Conservation (phyloP, 306 rosid species). For the Corylus americana region DNA sequence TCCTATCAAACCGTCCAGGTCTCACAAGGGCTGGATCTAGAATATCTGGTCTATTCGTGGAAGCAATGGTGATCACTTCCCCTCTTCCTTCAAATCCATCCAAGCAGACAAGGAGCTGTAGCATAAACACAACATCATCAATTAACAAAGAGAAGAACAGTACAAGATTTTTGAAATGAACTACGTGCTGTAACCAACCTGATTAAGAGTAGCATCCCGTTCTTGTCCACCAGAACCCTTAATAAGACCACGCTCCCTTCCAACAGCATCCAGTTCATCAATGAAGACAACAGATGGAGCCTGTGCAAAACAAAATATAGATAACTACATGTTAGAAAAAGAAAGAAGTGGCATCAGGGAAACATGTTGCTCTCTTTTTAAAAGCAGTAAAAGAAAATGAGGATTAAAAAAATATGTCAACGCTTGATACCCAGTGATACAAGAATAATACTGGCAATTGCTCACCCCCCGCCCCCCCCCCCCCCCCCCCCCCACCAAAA, state of each 20-base stretch:
- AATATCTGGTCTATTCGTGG: slow-evolving; percentile 95
- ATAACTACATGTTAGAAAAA: slow-evolving; percentile 9
- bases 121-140: slow-evolving; percentile 44
- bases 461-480: neutral
- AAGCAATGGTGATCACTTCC: slow-evolving; percentile 96
- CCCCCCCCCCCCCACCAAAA: neutral
- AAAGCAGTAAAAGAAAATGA: slow-evolving; percentile 24
- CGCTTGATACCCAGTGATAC: slow-evolving; percentile 8
- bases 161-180: slow-evolving; percentile 8
- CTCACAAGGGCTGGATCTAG: slow-evolving; percentile 96
- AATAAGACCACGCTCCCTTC: slow-evolving; percentile 98
- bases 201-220: slow-evolving; percentile 99
- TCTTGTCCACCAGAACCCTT: slow-evolving; percentile 99
- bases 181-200: slow-evolving; percentile 51
- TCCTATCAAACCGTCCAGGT: slow-evolving; percentile 96
- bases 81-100: slow-evolving; percentile 99
- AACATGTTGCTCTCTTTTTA: neutral
- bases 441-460: slow-evolving; percentile 15
- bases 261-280: slow-evolving; percentile 98
- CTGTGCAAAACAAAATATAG: slow-evolving; percentile 40
- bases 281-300: slow-evolving; percentile 99
- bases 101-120: slow-evolving; percentile 92
- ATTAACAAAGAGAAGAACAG: slow-evolving; percentile 11
- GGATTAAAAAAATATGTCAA: slow-evolving; percentile 13
- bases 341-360: neutral